These are phyloP conservation scores for Starmerella davenportii DNA, from an alignment of 805 yeast genomes.

Conservation along the genomic window DNA sequence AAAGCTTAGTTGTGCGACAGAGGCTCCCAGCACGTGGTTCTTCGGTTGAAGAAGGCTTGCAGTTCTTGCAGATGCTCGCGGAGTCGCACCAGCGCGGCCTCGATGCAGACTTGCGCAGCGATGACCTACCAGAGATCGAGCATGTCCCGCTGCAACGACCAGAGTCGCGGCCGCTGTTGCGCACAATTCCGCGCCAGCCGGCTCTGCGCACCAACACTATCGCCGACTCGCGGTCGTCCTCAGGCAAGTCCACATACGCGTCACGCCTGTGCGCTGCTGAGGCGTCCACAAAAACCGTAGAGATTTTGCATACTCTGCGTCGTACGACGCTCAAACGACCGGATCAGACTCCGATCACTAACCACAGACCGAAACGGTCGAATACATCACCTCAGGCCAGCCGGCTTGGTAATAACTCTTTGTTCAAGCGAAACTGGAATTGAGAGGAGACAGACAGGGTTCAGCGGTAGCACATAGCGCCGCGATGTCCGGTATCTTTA, in stretches of 20 bases:
- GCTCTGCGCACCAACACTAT: neutral
- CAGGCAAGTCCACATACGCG: constrained; percentile 6
- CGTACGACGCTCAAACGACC: neutral
- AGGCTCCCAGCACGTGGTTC: too few species aligned
- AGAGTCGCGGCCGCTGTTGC: neutral
- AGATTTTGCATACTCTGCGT: constrained; percentile 7
- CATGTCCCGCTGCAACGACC: neutral
- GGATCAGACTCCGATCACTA: neutral
- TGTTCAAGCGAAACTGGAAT: constrained; percentile 10
- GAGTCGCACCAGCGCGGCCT: neutral
- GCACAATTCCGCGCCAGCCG: neutral
- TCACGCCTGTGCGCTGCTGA: constrained; percentile 9
- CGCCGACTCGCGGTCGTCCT: neutral
- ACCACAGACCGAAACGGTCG: neutral
- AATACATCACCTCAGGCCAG: neutral
- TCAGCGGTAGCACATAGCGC: too few species aligned
- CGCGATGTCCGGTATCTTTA: too few species aligned
- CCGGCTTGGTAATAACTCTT: neutral
- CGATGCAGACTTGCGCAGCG: neutral
- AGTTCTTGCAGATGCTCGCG: constrained; percentile 8
- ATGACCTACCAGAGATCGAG: neutral
- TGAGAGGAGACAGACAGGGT: too few species aligned
- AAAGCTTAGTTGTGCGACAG: constrained; percentile 5
- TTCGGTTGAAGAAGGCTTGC: constrained; percentile 12
- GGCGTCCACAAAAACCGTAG: constrained; percentile 6